phyloP scores from a whole-genome alignment of 2,329 filamentous ascomycete species.

The Coniochaeta sp. region DNA sequence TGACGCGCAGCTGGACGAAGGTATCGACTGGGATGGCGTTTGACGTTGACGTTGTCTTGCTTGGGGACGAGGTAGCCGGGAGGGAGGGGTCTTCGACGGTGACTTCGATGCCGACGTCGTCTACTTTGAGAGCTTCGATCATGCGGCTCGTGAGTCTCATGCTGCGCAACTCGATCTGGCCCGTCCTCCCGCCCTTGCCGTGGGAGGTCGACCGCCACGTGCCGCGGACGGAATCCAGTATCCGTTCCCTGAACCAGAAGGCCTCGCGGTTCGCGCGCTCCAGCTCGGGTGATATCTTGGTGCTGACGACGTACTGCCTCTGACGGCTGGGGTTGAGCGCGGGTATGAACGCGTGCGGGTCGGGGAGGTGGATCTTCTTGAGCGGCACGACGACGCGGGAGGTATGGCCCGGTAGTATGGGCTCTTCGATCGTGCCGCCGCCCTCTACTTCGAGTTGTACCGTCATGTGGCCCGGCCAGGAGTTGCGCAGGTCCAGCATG shows the following conservation, averaged over 20 bases:
- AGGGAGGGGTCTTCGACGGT: constrained; percentile 33
- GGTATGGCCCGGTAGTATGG: constrained; percentile 60
- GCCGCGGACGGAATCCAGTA: constrained; percentile 64
- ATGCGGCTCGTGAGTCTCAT: constrained; percentile 69
- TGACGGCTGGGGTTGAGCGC: constrained; percentile 74
- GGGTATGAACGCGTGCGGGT: constrained; percentile 72
- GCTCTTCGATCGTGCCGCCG: constrained; percentile 42
- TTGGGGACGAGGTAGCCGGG: constrained; percentile 11
- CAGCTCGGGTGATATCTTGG: constrained; percentile 69
- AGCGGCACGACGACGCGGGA: constrained; percentile 71
- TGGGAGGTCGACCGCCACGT: constrained; percentile 58
- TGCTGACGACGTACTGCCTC: constrained; percentile 87
- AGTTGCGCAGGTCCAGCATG: constrained; percentile 78
- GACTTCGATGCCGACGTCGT: constrained; percentile 67
- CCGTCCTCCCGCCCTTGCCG: constrained; percentile 48
- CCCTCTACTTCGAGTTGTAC: constrained; percentile 54
- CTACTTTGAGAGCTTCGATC: constrained; percentile 75
- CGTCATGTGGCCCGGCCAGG: constrained; percentile 75
- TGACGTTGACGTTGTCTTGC: constrained; percentile 9
- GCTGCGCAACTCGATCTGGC: constrained; percentile 68
- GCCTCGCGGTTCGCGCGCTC: constrained; percentile 73
- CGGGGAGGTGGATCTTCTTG: constrained; percentile 66
- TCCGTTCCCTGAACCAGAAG: constrained; percentile 85
- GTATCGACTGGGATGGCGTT: constrained; percentile 40
- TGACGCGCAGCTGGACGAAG: constrained; percentile 65